Base-by-base conservation (phyloP, 1,284 basidiomycete species). In the Ustilago tritici region DNA sequence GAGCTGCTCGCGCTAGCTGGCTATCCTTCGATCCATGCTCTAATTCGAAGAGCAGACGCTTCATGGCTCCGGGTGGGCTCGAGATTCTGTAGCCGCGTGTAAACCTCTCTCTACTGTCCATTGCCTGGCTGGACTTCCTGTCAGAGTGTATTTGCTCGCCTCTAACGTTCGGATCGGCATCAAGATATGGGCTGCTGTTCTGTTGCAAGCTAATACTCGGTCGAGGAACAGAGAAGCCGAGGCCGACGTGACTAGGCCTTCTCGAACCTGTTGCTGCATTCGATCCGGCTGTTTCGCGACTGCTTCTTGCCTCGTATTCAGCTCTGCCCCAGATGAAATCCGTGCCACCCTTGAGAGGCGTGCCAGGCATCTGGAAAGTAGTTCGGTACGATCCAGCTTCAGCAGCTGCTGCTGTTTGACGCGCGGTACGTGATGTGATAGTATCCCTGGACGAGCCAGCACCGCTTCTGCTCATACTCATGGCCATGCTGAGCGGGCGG, bases 401-500 rank as follows among this genome's bases (percentile, higher is more conserved):
- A 0, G 31, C 49, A 0, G 31, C 40, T 1, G 28, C 23, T 41
- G 58, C 12, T 2, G 35, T 19, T 9, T 10, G 31, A 14, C 28
- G 28, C 14, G 31, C 28, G 4, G 43, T 32, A 11, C 41, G 41
- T 7, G 43, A 56, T 14, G 34, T 12, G 4, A 46, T 4, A 1
- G 67, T 69, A 7, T 69, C 61, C 35, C 67, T 38, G 8, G 67
- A 60, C 8, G 56, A 63, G 11, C 46, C 61, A 28, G 46, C 41
- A 17, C 61, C 55, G 31, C 55, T 41, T 9, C 61, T 32, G n/a
- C 58, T 61, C 56, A 52, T 47, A 15, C 23, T 57, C 3, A 49
- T 40, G 12, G 60, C 46, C 43, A 54, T 36, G 40, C 70, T 68
- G 34, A 69, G 56, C 12, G 71, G 71, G 0, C 68, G 57, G 19